Conservation (phyloP, 1,139 yeast genomes). For the Blastobotrys capitulatus region DNA sequence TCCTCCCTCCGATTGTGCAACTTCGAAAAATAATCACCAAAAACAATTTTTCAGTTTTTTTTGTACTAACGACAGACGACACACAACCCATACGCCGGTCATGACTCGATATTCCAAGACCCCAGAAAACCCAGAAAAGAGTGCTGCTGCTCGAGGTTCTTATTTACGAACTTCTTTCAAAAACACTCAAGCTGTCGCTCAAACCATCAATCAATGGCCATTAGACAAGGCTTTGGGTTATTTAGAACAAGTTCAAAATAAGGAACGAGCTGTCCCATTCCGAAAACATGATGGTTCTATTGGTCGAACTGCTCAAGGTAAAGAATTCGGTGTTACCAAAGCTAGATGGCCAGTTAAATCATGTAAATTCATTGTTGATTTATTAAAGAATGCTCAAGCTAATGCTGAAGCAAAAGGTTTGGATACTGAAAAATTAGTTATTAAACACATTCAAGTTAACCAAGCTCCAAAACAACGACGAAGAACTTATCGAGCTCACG, state of each 20-base stretch:
- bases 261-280: conserved; percentile 99
- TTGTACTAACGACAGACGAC: not conserved
- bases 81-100: not conserved
- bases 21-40: not conserved
- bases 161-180: conserved; percentile 99
- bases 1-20: no score
- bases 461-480: conserved; percentile 99
- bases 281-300: conserved; percentile 95
- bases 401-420: conserved; percentile 99
- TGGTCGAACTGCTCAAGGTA: conserved; percentile 99
- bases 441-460: conserved; percentile 99
- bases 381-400: conserved; percentile 96
- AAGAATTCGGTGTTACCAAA: conserved; percentile 99
- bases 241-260: conserved; percentile 95
- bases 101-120: conserved; percentile 98
- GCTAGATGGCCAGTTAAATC: conserved; percentile 99
- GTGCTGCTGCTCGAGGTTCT: conserved; percentile 99
- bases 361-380: conserved; percentile 90
- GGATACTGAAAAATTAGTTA: conserved; percentile 87
- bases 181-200: conserved; percentile 99
- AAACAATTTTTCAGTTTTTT: not conserved
- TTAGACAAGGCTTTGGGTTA: conserved; percentile 92
- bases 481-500: conserved; percentile 99
- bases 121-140: conserved; percentile 98
- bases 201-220: conserved; percentile 98